These are phyloP conservation scores for Fusarium begoniae DNA, from an alignment of 2,329 filamentous ascomycete species.

Conservation along the genomic window DNA sequence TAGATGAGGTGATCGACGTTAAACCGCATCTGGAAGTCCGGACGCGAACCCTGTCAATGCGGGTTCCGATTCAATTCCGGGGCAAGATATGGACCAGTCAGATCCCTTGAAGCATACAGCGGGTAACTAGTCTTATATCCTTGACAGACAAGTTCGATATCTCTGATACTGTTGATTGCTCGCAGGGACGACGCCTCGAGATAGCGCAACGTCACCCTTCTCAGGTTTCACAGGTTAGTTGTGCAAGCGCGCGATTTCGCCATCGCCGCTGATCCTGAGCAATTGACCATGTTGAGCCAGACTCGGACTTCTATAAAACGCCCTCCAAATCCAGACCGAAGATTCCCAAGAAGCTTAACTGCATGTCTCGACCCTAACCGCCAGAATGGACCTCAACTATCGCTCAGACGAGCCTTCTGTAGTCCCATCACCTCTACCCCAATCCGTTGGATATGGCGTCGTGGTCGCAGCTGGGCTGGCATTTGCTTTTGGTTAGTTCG, in stretches of 20 bases:
- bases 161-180: neutral
- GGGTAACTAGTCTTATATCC: neutral
- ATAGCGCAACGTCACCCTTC: neutral
- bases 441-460: neutral
- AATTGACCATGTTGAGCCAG: neutral
- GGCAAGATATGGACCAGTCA: neutral
- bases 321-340: too few relatives aligned
- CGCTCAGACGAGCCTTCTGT: neutral
- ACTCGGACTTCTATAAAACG: neutral
- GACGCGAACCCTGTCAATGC: neutral
- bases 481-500: neutral
- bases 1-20: neutral
- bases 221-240: accelerated
- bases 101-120: neutral
- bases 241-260: neutral
- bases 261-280: neutral
- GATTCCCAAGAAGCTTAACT: too few relatives aligned
- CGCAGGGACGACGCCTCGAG: neutral
- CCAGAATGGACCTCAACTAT: neutral
- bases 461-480: neutral
- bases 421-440: neutral
- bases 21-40: neutral
- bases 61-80: neutral
- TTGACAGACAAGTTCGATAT: neutral
- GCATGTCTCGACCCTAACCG: too few relatives aligned